These are phyloP conservation scores for Cutaneotrichosporon dermatis DNA, from an alignment of 1,284 basidiomycete genomes.

Conservation along the genomic window DNA sequence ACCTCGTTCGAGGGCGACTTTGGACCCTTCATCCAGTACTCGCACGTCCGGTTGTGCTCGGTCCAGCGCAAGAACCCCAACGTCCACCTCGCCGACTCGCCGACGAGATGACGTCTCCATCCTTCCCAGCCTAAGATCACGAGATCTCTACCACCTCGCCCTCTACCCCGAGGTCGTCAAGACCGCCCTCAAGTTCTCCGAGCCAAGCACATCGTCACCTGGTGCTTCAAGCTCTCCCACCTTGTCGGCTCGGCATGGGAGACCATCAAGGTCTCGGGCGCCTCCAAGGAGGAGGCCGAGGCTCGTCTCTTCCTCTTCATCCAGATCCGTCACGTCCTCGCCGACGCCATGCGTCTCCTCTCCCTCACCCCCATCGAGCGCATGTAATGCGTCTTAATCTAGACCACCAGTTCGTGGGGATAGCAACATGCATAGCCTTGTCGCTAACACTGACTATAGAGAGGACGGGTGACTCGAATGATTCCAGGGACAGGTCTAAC, in stretches of 20 bases:
- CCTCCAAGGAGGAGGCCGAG: conserved; percentile 63
- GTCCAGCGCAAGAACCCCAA: conserved; percentile 91
- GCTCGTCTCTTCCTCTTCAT: conserved; percentile 91
- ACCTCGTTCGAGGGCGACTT: conserved; percentile 96
- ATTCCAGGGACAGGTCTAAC: too few relatives aligned
- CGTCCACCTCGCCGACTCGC: conserved; percentile 63
- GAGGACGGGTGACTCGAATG: too few relatives aligned
- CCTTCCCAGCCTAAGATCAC: conserved; percentile 72
- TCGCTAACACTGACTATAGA: too few relatives aligned
- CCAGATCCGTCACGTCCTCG: conserved; percentile 81
- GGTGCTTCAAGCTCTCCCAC: conserved; percentile 51
- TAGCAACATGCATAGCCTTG: background rate
- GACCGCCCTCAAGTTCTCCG: conserved; percentile 74
- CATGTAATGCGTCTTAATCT: conserved; percentile 58
- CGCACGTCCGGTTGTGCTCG: conserved; percentile 89
- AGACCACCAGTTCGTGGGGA: background rate
- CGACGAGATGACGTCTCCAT: conserved; percentile 64
- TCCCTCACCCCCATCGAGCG: conserved; percentile 84
- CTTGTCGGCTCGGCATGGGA: conserved; percentile 49
- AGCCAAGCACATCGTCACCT: conserved; percentile 77
- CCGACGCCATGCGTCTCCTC: conserved; percentile 77
- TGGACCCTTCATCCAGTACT: conserved; percentile 89
- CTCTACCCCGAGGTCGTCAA: conserved; percentile 88
- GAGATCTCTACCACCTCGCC: conserved; percentile 84
- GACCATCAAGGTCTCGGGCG: conserved; percentile 68